Evolutionary conservation across 768 basidiomycete genomes (phyloP).

Genomic region (Tephrocybe sp.): DNA sequence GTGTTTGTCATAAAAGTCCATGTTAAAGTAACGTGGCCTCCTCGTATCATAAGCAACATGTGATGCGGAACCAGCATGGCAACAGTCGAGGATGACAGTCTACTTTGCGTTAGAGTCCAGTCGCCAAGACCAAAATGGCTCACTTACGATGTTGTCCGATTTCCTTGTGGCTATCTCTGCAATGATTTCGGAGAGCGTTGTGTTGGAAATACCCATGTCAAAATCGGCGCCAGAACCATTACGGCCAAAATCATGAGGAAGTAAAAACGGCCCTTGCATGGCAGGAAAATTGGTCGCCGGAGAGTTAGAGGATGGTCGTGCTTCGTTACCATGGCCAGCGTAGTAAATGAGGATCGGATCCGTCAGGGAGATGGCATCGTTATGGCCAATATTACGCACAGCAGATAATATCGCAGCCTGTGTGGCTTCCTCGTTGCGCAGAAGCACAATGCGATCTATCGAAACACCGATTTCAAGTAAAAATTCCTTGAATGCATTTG

Average conservation of each 20-base stretch:
- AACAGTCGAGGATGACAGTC: slow-evolving; percentile 11
- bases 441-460: background rate
- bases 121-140: background rate
- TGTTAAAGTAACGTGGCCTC: no score
- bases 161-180: background rate
- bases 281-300: no score
- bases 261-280: background rate
- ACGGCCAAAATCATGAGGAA: slow-evolving; percentile 1
- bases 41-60: background rate
- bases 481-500: slow-evolving; percentile 2
- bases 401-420: background rate
- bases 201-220: slow-evolving; percentile 1
- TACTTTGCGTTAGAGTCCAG: background rate
- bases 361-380: background rate
- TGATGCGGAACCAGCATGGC: background rate
- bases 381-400: background rate
- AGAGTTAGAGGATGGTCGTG: no score
- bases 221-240: background rate
- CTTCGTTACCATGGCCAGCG: slow-evolving; percentile 9
- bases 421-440: slow-evolving; percentile 4
- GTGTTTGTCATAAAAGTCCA: no score
- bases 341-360: slow-evolving; percentile 13
- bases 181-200: background rate
- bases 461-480: background rate
- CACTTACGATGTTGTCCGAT: slow-evolving; percentile 11